Evolutionary conservation across 2,329 filamentous ascomycete genomes (phyloP).

Genomic region (Xylogone sp.): DNA sequence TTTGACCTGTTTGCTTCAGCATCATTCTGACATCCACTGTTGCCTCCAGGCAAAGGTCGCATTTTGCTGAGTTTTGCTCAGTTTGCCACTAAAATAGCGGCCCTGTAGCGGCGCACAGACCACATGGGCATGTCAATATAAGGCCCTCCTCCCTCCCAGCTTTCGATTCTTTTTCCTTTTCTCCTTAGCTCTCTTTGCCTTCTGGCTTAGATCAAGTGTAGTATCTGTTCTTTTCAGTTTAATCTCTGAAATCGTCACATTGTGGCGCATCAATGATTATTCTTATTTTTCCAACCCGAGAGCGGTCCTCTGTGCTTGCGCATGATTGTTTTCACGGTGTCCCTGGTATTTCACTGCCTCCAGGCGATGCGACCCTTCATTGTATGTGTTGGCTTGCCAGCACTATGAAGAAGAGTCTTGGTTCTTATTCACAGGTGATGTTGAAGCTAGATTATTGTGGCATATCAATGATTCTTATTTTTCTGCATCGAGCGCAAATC

Average conservation of each 20-base stretch:
- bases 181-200: slow-evolving; percentile 49
- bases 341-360: slow-evolving; percentile 73
- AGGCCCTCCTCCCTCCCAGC: too few relatives aligned
- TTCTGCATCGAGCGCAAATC: too few relatives aligned
- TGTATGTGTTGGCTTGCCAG: slow-evolving; percentile 48
- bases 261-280: slow-evolving; percentile 72
- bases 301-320: slow-evolving; percentile 67
- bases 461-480: too few relatives aligned
- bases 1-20: too few relatives aligned
- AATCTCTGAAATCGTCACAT: slow-evolving; percentile 83
- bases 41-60: too few relatives aligned
- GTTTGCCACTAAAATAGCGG: too few relatives aligned
- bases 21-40: too few relatives aligned
- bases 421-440: too few relatives aligned
- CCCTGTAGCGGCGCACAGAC: too few relatives aligned
- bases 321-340: slow-evolving; percentile 64
- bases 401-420: slow-evolving; percentile 51
- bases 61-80: too few relatives aligned
- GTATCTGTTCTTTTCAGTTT: slow-evolving; percentile 71
- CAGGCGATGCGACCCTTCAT: slow-evolving; percentile 67
- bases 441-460: too few relatives aligned
- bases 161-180: slow-evolving; percentile 7
- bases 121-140: too few relatives aligned
- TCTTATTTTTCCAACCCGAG: slow-evolving; percentile 67
- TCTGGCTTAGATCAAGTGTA: slow-evolving; percentile 59